Evolutionary conservation across 345 rosid species (phyloP).

Genomic region (Trapa bicornis): DNA sequence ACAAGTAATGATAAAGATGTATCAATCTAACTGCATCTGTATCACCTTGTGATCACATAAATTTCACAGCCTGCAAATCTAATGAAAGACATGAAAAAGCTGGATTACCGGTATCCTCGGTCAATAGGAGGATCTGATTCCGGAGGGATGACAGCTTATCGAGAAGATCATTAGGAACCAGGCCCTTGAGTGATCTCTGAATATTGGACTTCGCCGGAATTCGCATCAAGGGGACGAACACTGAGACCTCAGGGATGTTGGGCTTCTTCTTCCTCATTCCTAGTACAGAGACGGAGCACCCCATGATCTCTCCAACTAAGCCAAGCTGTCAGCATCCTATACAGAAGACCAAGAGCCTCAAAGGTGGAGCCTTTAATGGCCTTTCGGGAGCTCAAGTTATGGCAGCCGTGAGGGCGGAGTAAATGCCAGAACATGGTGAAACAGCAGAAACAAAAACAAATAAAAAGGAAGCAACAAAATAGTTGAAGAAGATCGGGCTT

Average conservation of each 20-base stretch:
- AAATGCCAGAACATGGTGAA: neutral
- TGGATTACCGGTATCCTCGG: constrained; percentile 54
- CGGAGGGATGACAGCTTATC: constrained; percentile 44
- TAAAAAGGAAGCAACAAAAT: neutral
- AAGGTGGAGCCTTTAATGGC: neutral
- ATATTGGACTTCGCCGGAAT: constrained; percentile 59
- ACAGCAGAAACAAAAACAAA: neutral
- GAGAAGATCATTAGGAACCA: constrained; percentile 31
- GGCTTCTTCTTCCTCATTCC: constrained; percentile 35
- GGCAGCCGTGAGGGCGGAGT: neutral
- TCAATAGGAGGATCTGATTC: constrained; percentile 54
- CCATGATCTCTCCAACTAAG: neutral
- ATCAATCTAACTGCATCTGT: neutral
- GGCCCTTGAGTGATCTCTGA: constrained; percentile 49
- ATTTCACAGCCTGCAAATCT: neutral
- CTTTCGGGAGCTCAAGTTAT: neutral
- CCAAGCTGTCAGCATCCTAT: neutral
- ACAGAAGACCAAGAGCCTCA: neutral
- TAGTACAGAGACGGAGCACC: neutral
- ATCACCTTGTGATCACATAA: too few relatives aligned
- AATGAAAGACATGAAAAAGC: neutral
- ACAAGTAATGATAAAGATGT: neutral
- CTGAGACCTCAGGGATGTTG: constrained; percentile 42
- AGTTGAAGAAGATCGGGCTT: neutral
- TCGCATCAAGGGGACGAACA: constrained; percentile 48